phyloP scores from a whole-genome alignment of 768 basidiomycete species.

The Terana coerulea region DNA sequence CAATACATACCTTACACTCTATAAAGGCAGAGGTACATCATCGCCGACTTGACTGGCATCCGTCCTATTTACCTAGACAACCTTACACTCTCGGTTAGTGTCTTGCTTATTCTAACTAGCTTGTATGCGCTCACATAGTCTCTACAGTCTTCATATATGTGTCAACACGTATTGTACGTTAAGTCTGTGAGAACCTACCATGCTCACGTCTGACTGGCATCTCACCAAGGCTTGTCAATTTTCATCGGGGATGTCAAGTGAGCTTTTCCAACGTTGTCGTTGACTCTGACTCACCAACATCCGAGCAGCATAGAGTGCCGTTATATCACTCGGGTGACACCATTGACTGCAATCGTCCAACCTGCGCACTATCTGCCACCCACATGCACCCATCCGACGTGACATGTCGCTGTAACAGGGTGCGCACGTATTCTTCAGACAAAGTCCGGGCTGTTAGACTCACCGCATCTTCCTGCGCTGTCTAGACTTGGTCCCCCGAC shows the following conservation, averaged over 20 bases:
- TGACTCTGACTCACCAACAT: slow-evolving; percentile 2
- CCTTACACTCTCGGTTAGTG: neutral
- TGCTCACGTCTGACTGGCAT: neutral
- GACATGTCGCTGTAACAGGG: slow-evolving; percentile 50
- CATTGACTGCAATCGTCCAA: slow-evolving; percentile 47
- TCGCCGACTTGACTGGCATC: neutral
- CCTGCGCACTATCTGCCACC: slow-evolving; percentile 50
- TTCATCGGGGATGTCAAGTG: slow-evolving; percentile 26
- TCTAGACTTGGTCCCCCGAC: slow-evolving; percentile 35
- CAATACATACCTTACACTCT: slow-evolving; percentile 5
- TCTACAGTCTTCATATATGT: slow-evolving; percentile 20
- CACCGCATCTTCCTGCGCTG: neutral
- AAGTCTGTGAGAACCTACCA: neutral
- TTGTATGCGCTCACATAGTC: too few relatives aligned
- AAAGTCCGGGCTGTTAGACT: too few relatives aligned
- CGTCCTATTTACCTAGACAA: neutral
- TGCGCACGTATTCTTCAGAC: too few relatives aligned
- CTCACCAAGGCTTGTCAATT: slow-evolving; percentile 22
- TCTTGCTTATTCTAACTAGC: too few relatives aligned
- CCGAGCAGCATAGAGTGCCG: slow-evolving; percentile 55
- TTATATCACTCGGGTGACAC: slow-evolving; percentile 59
- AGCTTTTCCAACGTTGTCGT: neutral
- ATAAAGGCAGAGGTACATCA: neutral
- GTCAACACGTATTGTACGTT: slow-evolving; percentile 23
- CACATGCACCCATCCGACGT: slow-evolving; percentile 59